Percentiles rank a stretch among this genome's conserved stretches.
phyloP scores from a whole-genome alignment of 768 basidiomycete species.

The Kwoniella sp. region DNA sequence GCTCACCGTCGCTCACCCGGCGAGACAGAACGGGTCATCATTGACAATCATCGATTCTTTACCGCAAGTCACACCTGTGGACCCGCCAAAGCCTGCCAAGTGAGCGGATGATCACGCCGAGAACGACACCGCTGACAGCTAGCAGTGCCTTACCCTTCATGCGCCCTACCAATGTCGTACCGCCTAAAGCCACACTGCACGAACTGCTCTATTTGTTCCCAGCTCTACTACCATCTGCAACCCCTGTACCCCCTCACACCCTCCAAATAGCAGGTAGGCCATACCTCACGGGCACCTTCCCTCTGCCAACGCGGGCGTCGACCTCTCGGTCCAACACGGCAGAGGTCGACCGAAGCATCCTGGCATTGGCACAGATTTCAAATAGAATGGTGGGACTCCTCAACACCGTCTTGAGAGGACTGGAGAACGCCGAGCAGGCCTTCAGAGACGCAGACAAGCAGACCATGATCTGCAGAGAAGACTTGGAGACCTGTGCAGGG shows the following conservation, averaged over 20 bases:
- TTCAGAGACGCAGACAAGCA: conserved; percentile 38
- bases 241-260: conserved; percentile 19
- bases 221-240: conserved; percentile 16
- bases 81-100: conserved; percentile 35
- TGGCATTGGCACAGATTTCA: conserved; percentile 17
- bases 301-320: not conserved
- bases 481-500: conserved; percentile 36
- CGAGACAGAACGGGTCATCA: conserved; percentile 27
- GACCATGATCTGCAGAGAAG: conserved; percentile 42
- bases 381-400: conserved; percentile 21
- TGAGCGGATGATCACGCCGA: conserved; percentile 4
- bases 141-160: conserved; percentile 25
- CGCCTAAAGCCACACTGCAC: conserved; percentile 19
- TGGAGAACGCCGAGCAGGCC: conserved; percentile 23
- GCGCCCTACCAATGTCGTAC: not conserved
- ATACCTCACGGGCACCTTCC: conserved; percentile 34
- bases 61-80: conserved; percentile 30
- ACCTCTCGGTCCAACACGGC: not conserved
- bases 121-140: not conserved
- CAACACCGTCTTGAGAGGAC: conserved; percentile 26
- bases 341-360: not conserved
- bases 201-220: conserved; percentile 23
- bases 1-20: not conserved
- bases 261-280: conserved; percentile 8
- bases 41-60: conserved; percentile 30